Base-by-base conservation (phyloP, 2,329 filamentous ascomycete genomes). In the Arthrinium phaeospermum region DNA sequence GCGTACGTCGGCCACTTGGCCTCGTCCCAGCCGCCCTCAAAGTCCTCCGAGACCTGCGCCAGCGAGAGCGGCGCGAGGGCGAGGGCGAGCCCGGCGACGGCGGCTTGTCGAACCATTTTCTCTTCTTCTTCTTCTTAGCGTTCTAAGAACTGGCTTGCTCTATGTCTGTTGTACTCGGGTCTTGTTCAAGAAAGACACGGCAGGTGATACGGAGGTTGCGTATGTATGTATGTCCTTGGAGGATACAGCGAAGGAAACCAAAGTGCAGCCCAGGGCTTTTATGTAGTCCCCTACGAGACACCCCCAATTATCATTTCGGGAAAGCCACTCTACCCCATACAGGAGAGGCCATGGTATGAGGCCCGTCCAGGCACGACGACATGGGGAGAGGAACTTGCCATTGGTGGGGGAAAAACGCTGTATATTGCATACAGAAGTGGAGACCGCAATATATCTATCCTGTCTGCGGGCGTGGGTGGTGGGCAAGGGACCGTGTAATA, bases 1-100 rank as follows among this genome's bases (percentile, higher is more conserved):
- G 89, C 89, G 74, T 91, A 91, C 10, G 82, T 88, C 0, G 88
- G 86, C 89, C 89, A 91, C 72, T 86, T 84, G 0, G 86, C 81
- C 75, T 88, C 78, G 76, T 91, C 86, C 87, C 86, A 90, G 57
- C 89, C 89, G 71, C 78, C 83, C 78, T 91, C 89, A 72, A 91
- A 91, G 77, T 85, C 86, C 61, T 88, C 86, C 1, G 85, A 84
- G 75, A 90, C 81, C 76, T 90, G 89, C 72, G 83, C 88, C 27
- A 88, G 75, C 37, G 87, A 81, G 69, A 84, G 80, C 1, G 87
- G 85, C 53, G 87, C 78, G 57, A 87, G 79, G 13, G 85, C 83
- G 7, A 88, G 80, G 71, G 88, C 78, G 75, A 87, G 80, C 75
- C 83, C 81, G 45, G 22, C 19, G 34, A 57, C 12, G 41, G 68